Conservation (phyloP, 495 filamentous ascomycete species). For the Cudoniella acicularis region DNA sequence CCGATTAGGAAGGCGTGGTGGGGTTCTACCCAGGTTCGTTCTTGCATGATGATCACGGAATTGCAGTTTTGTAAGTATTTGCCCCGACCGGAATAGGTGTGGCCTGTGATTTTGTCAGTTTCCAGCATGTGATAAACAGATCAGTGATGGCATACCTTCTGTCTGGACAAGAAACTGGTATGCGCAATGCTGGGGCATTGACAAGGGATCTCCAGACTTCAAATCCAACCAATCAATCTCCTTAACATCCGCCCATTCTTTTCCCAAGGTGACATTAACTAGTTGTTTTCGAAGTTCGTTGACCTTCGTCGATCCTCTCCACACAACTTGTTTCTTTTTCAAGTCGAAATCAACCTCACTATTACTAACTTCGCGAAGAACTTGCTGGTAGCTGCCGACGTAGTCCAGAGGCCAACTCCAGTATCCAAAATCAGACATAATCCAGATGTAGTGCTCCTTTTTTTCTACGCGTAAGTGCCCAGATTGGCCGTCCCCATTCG, state of each 20-base stretch:
- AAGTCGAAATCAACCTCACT: conserved; percentile 29
- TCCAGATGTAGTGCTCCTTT: conserved; percentile 48
- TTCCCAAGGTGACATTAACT: background rate
- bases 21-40: conserved; percentile 40
- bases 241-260: conserved; percentile 1
- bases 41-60: conserved; percentile 49
- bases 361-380: conserved; percentile 36
- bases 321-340: conserved; percentile 57
- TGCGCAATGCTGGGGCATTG: conserved; percentile 51
- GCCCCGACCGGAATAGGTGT: conserved; percentile 35
- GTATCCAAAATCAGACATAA: conserved; percentile 68
- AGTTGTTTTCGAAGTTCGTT: conserved; percentile 28
- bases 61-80: conserved; percentile 58
- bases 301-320: conserved; percentile 43
- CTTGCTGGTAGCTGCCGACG: conserved; percentile 49
- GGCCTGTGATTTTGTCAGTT: too few species aligned
- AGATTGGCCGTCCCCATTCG: conserved; percentile 36
- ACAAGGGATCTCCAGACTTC: background rate
- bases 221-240: background rate
- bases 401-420: conserved; percentile 57
- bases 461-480: conserved; percentile 45
- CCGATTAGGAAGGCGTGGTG: conserved; percentile 36
- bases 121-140: too few species aligned
- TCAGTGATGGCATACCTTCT: conserved; percentile 41
- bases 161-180: conserved; percentile 57